Percentiles rank a stretch among this genome's conserved stretches.
phyloP scores from a whole-genome alignment of 352 stramenopile species.

The Phytophthora parvispora region DNA sequence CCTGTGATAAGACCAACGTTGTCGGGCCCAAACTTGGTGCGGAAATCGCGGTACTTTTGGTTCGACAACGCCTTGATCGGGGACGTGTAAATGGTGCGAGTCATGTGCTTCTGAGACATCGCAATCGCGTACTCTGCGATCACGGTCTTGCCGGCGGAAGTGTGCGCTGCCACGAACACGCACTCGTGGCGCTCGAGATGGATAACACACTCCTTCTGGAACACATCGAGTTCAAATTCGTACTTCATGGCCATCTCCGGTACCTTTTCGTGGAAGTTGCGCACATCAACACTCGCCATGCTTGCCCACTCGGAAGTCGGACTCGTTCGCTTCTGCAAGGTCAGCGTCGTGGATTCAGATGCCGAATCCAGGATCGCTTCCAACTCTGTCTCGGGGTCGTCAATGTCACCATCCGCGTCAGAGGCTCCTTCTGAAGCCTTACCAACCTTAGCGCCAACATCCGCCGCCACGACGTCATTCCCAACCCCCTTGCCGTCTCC shows the following conservation, averaged over 20 bases:
- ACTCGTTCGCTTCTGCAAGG: constrained; percentile 23
- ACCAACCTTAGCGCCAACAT: background rate
- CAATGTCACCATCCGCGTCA: background rate
- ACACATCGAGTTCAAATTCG: constrained; percentile 94
- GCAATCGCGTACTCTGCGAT: constrained; percentile 99
- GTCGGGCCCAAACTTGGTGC: constrained; percentile 92
- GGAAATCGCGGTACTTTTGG: constrained; percentile 99
- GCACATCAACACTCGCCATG: constrained; percentile 74
- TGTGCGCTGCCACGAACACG: constrained; percentile 98
- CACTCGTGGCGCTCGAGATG: constrained; percentile 95
- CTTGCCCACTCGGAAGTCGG: constrained; percentile 77
- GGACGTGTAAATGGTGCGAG: constrained; percentile 97
- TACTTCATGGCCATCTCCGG: constrained; percentile 88
- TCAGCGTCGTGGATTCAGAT: constrained; percentile 12
- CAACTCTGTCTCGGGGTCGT: constrained; percentile 63
- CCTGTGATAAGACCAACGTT: constrained; percentile 98
- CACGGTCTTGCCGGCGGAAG: constrained; percentile 98
- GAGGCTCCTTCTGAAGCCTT: background rate
- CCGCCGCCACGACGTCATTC: background rate
- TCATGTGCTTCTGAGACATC: constrained; percentile 93
- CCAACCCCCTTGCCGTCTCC: background rate
- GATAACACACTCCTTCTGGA: constrained; percentile 98
- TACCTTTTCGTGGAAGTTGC: constrained; percentile 88
- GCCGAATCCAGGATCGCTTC: constrained; percentile 54
- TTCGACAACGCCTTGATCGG: constrained; percentile 99